Evolutionary conservation across 2,329 filamentous ascomycete species (phyloP), one percentile per base, ranked within the genome.

Genomic region (Tolypocladium paradoxum): DNA sequence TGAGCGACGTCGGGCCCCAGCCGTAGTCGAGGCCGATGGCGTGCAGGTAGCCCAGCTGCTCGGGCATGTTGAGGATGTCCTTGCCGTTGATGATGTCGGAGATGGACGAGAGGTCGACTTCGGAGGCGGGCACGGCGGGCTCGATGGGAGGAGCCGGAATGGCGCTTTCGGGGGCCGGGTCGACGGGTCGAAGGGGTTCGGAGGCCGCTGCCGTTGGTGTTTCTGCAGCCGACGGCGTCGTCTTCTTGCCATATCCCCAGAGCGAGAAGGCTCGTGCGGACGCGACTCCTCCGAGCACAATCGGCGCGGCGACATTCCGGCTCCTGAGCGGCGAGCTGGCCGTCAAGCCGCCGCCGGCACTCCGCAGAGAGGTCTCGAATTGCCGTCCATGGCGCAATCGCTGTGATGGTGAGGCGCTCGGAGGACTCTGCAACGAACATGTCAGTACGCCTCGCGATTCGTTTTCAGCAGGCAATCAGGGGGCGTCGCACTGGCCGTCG

Each of bases 11-110:
- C 6, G 88, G 82, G 18, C 92, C 92, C 74, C 76, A 91, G 65
- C 92, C 90, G 63, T 86, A 97, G 62, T 97, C 88, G 24, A 99
- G 74, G 4, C 93, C 93, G 12, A 97, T 75, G 7, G 82, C 78
- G 60, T 88, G 82, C 54, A 99, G 75, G 64, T 91, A 96, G 57
- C 93, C 93, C 54, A 95, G 81, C 50, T 82, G 76, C 63, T 92
- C 87, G 36, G 87, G 82, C 57, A 90, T 80, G 56, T 78, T 71
- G 55, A 83, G 75, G 52, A 81, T 69, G 52, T 76, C 71, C 54
- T 68, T 63, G 49, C 68, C 65, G 49, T 70, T 65, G 56, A 69
- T 68, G 46, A 70, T 59, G 53, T 67, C 62, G 58, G 64, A 60
- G 50, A 70, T 64, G 38, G 64, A 58, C 50, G 63, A 58, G 53